phyloP scores from a whole-genome alignment of 176 grass and related monocot genomes.

The Raddia guianensis region DNA sequence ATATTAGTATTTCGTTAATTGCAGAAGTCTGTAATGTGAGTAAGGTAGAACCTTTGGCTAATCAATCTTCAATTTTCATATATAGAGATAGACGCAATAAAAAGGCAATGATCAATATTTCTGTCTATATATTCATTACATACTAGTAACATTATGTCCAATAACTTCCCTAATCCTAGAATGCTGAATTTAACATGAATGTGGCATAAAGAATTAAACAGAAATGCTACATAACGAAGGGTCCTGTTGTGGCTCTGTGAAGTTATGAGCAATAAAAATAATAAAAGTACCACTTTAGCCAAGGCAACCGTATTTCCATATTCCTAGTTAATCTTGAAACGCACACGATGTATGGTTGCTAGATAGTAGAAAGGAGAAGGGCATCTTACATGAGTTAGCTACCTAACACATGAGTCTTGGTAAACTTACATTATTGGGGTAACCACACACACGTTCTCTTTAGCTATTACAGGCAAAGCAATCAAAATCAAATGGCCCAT shows the following conservation, averaged over 20 bases:
- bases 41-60: neutral
- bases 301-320: neutral
- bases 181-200: neutral
- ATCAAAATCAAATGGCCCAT: neutral
- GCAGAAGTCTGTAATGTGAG: neutral
- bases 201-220: neutral
- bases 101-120: neutral
- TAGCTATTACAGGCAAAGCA: neutral
- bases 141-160: neutral
- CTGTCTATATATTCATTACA: neutral
- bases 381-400: slow-evolving; percentile 14
- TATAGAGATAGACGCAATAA: neutral
- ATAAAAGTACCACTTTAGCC: slow-evolving; percentile 11
- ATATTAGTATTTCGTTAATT: neutral
- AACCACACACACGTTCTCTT: neutral
- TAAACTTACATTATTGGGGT: neutral
- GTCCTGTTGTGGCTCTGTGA: neutral
- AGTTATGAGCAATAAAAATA: neutral
- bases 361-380: slow-evolving; percentile 12
- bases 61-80: neutral
- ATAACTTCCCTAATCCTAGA: slow-evolving; percentile 19
- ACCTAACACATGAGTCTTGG: neutral
- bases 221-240: slow-evolving; percentile 12
- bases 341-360: neutral
- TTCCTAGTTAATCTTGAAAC: slow-evolving; percentile 8